Conservation (phyloP, 1,139 yeast species). For the Sugiyamaella sp. region DNA sequence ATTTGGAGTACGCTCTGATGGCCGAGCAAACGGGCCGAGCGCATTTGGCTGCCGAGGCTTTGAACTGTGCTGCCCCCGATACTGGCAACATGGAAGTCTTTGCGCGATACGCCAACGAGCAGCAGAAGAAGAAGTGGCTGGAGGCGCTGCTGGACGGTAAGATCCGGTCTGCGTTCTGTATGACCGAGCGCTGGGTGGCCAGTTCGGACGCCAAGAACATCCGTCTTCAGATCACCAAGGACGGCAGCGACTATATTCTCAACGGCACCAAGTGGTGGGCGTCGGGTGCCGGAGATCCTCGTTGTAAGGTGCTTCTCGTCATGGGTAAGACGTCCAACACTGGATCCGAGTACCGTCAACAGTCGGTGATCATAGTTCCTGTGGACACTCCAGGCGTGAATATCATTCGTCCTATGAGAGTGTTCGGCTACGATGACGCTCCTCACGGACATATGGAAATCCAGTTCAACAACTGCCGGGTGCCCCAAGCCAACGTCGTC, state of each 20-base stretch:
- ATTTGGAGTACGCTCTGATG: constrained; percentile 71
- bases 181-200: constrained; percentile 70
- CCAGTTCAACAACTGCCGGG: constrained; percentile 54
- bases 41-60: constrained; percentile 61
- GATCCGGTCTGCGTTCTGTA: constrained; percentile 67
- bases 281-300: constrained; percentile 75
- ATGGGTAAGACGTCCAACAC: constrained; percentile 58
- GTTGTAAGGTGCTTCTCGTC: constrained; percentile 60
- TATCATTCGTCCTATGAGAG: constrained; percentile 57
- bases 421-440: constrained; percentile 71
- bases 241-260: constrained; percentile 56
- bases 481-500: constrained; percentile 51
- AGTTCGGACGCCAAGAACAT: constrained; percentile 72
- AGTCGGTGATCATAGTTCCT: constrained; percentile 63
- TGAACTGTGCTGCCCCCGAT: constrained; percentile 69
- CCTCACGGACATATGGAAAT: constrained; percentile 77
- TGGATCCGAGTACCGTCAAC: constrained; percentile 53
- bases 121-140: constrained; percentile 59
- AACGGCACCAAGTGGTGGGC: constrained; percentile 79
- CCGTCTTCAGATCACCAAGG: constrained; percentile 51
- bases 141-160: constrained; percentile 60
- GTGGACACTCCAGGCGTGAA: constrained; percentile 58
- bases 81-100: constrained; percentile 77
- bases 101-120: constrained; percentile 58
- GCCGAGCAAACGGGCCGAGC: constrained; percentile 67